phyloP scores from a whole-genome alignment of 2,329 filamentous ascomycete genomes.

The Periconia sp. region DNA sequence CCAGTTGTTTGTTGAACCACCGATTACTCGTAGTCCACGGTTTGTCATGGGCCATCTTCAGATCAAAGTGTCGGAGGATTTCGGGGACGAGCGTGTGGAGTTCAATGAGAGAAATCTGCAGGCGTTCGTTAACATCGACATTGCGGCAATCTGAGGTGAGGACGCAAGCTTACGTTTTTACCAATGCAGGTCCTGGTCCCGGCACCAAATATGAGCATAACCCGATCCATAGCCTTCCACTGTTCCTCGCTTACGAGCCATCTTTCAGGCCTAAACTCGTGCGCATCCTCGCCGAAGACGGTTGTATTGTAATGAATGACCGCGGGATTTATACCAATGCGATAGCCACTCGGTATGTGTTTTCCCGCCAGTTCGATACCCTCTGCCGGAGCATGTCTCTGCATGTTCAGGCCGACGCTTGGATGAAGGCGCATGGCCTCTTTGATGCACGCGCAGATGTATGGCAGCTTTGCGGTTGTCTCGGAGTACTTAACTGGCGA shows the following conservation, averaged over 20 bases:
- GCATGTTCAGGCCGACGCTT: conserved; percentile 27
- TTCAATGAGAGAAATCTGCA: conserved; percentile 22
- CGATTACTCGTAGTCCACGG: conserved; percentile 18
- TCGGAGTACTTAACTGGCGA: conserved; percentile 24
- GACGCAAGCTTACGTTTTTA: no score
- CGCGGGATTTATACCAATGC: conserved; percentile 44
- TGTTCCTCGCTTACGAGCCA: conserved; percentile 48
- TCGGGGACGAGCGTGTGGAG: conserved; percentile 22
- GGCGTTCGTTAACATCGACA: conserved; percentile 4
- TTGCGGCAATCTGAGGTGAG: no score
- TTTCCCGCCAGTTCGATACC: conserved; percentile 21
- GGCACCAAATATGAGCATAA: conserved; percentile 20
- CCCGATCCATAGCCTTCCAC: conserved; percentile 24
- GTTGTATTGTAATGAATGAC: conserved; percentile 47
- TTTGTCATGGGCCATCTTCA: conserved; percentile 18
- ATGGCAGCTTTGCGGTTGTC: conserved; percentile 23
- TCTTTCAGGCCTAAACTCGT: conserved; percentile 55
- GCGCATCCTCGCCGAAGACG: conserved; percentile 54
- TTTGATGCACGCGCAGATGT: conserved; percentile 42
- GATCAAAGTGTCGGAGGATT: conserved; percentile 19
- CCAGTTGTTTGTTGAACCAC: conserved; percentile 24
- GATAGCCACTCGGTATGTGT: conserved; percentile 42
- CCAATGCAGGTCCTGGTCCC: conserved; percentile 30
- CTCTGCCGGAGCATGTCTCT: conserved; percentile 28
- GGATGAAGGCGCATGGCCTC: conserved; percentile 28